These are phyloP conservation scores for Citrus cavaleriei DNA, from an alignment of 345 rosid genomes.

Conservation along the genomic window DNA sequence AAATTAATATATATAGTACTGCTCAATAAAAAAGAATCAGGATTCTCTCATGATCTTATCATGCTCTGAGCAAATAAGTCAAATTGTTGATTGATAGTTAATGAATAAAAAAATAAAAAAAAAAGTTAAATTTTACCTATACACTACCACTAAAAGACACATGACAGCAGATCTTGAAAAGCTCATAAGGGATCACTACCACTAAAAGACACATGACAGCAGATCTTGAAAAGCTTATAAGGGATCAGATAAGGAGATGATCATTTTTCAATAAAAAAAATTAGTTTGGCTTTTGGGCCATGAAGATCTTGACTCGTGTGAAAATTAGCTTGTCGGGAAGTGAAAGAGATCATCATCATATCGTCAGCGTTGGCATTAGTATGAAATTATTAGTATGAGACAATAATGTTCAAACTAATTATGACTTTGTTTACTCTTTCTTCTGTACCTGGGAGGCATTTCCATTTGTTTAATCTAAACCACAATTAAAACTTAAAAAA, in stretches of 20 bases:
- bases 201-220: rapidly evolving
- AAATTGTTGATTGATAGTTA: too few relatives aligned
- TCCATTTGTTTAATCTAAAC: background rate
- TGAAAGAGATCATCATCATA: conserved; percentile 2
- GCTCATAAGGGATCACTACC: too few relatives aligned
- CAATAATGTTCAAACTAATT: background rate
- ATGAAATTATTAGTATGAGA: background rate
- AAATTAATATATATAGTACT: too few relatives aligned
- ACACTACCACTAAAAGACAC: rapidly evolving
- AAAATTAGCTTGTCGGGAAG: conserved; percentile 20
- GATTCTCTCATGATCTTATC: too few relatives aligned
- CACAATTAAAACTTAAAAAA: background rate
- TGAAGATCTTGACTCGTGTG: conserved; percentile 20
- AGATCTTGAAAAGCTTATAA: too few relatives aligned
- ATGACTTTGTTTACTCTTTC: background rate
- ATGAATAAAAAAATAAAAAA: too few relatives aligned
- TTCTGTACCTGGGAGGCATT: background rate
- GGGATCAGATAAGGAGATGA: too few relatives aligned
- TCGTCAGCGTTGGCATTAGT: background rate
- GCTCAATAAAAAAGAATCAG: rapidly evolving
- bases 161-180: too few relatives aligned
- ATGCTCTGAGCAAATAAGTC: too few relatives aligned
- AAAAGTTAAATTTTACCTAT: too few relatives aligned
- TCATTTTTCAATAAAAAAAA: background rate
- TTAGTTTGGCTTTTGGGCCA: conserved; percentile 2